Base-by-base conservation (phyloP, 2,329 filamentous ascomycete species). In the Epicoccum sorghinum region DNA sequence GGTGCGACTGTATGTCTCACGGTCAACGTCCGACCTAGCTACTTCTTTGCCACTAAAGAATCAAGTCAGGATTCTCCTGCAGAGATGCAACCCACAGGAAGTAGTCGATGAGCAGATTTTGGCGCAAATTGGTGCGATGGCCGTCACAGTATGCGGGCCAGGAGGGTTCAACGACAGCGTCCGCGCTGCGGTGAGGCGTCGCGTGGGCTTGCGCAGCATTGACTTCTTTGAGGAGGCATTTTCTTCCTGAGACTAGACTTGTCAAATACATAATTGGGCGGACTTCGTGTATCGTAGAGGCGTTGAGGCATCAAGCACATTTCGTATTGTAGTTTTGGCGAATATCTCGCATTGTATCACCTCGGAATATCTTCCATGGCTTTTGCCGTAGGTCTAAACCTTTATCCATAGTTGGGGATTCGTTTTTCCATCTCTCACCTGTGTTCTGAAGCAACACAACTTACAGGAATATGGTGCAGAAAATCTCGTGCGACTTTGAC, bases 1-100 rank as follows among this genome's bases (percentile, higher is more conserved):
- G 57, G 88, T 97, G 67, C 86, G 91, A 66, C 82, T 97, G 30
- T 96, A 96, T 75, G 86, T 97, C 59, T 96, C 93, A 43, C 91
- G 91, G 1, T 85, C 87, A 9, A 86, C 84, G 66, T 87, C 92
- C 66, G 88, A 93, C 41, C 80, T 85, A 58, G 88, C 84, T 45
- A 85, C 86, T 4, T 89, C 86, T 52, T 79, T 82, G 2, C 90
- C 23, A 7, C 22, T 58, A 4, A 42, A 52, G 3, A 18, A 22
- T 18, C 41, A 88, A 1, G 90, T 96, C 51, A 89, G 91, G 75
- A 91, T 96, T 85, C 89, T 89, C 70, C 87, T 90, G 1, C 91
- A 91, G 3, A 86, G 91, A 58, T 92, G 92, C 8, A 90, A 95
- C 66, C 83, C 93, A 43, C 82, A 85, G 8, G 84, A 88, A 0